Evolutionary conservation across 495 filamentous ascomycete genomes (phyloP), one percentile per base, ranked within the genome.

Genomic region (Daldinia decipiens): DNA sequence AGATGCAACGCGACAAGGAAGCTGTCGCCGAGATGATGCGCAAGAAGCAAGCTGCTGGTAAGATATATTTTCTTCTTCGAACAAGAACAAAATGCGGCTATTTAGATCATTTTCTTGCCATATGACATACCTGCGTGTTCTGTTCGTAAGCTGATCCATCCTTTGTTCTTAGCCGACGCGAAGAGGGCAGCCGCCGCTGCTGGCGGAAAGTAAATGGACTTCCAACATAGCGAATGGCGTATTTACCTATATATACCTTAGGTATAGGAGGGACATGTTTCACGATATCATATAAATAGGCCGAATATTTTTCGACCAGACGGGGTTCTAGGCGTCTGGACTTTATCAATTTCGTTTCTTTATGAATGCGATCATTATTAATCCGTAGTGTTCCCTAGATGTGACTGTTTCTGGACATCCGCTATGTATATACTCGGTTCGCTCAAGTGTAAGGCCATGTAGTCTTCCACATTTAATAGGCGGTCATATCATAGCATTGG

Each of bases 31-130:
- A 86, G 39, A 93, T 92, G 78, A 98, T 98, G 94, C 87, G 92
- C 39, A 87, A 90, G 80, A 98, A 98, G 86, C 94, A 98, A 81
- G 86, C 83, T 67, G 90, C 90, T 68, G 93, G 93, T 97, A 85
- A 68, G 82, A 54, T 26, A 13, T 29, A 24, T 1, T 39, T 29
- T 19, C 56, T 39, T 43, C 56, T n/a, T 12, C 3, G 21, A 2
- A 12, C 3, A 8, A 5, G 9, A 45, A 8, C n/a, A 21, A 19
- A 24, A 47, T 13, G 21, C 19, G 43, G 43, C 43, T 24, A 21
- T 47, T 9, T 19, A 21, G 43, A 45, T 19, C 7, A n/a, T 52
- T 27, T 27, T 27, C 50, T 13, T 12, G 9, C 21, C 34, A 8
- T 24, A 57, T 45, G 1, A 59, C 15, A 15, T 12, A 17, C 29